Conservation (phyloP, 169 alveolate species). For the Plasmodium adleri region DNA sequence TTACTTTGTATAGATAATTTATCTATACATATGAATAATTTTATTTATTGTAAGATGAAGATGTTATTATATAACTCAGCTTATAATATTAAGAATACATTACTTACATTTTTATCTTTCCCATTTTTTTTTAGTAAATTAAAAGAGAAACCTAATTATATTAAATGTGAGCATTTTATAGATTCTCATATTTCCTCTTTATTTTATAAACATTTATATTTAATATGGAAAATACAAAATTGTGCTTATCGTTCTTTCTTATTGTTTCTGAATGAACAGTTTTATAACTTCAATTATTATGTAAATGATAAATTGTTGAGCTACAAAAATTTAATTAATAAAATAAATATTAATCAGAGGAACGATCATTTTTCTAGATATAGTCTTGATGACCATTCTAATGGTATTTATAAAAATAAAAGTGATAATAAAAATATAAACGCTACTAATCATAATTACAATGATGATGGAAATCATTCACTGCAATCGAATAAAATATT, state of each 20-base stretch:
- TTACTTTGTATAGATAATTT: slow-evolving; percentile 26
- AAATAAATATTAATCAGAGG: background rate
- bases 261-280: slow-evolving; percentile 26
- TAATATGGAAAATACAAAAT: slow-evolving; percentile 37
- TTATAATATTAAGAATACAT: slow-evolving; percentile 41
- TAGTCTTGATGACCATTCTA: background rate
- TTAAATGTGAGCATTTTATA: slow-evolving; percentile 55
- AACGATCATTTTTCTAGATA: background rate
- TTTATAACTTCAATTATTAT: slow-evolving; percentile 27
- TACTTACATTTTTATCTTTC: slow-evolving; percentile 49
- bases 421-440: background rate
- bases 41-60: slow-evolving; percentile 13
- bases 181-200: slow-evolving; percentile 48
- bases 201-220: slow-evolving; percentile 20
- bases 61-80: slow-evolving; percentile 43
- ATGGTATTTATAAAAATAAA: background rate
- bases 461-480: no score
- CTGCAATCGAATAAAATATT: no score
- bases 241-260: slow-evolving; percentile 57
- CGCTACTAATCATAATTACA: no score
- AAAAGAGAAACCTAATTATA: slow-evolving; percentile 3
- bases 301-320: slow-evolving; percentile 14
- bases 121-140: slow-evolving; percentile 55
- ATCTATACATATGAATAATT: slow-evolving; percentile 28
- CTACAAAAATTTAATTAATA: background rate